Base-by-base conservation (phyloP, 208 protist species). In the Leishmania turanica region DNA sequence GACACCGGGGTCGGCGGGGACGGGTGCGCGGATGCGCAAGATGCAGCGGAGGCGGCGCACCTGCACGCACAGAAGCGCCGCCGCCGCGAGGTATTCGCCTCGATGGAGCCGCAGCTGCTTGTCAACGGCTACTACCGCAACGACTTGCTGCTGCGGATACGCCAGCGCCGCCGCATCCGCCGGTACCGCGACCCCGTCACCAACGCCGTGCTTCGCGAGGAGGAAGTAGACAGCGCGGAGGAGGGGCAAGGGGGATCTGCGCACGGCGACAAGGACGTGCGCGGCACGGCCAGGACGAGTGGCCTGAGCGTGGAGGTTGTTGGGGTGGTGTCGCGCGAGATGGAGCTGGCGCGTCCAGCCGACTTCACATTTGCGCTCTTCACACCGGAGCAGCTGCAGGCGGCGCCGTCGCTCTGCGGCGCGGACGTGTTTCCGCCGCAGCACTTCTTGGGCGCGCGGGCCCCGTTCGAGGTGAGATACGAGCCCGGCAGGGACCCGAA, bases 311-410 rank as follows among this genome's bases (percentile, higher is more conserved):
- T 81, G 71, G 87, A 88, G 65, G 92, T 96, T 3, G 65, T 96
- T 17, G 94, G 94, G 9, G 89, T 97, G 40, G 91, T 97, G 27
- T 97, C 94, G 75, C 86, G 94, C 5, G 89, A 96, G 77, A 66
- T 96, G 75, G 77, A 89, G 70, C 76, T 97, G 76, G 79, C 82
- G 27, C 85, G 92, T 51, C 94, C 94, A 1, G 94, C 94, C 3
- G 94, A 97, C 85, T 96, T 96, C 71, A 85, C 84, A 45, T 95
- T 95, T 81, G 68, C 84, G 13, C 85, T 89, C 49, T 93, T 91
- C 75, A 88, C 87, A 24, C 60, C 74, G 11, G 81, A 87, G 62
- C 71, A 90, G 64, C 73, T 84, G 71, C 65, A 24, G 58, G 75
- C 74, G 34, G 77, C 80, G 15, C 89, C 92, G 62, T 74, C 77